Conservation (phyloP, 768 basidiomycete species). For the Hypholoma sublateritium region DNA sequence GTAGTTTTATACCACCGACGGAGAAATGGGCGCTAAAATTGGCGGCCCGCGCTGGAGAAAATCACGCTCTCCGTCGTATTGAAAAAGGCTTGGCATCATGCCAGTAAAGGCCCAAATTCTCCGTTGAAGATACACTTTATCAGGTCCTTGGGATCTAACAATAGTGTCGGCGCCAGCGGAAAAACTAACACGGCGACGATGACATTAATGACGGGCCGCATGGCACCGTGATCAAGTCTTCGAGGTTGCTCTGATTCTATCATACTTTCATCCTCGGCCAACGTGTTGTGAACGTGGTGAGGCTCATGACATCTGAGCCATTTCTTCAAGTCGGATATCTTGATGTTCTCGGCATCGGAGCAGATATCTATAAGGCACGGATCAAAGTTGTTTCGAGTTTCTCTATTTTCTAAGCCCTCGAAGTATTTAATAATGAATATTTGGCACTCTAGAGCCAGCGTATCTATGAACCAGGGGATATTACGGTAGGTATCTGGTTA, state of each 20-base stretch:
- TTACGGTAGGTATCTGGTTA: too few relatives aligned
- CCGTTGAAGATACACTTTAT: neutral
- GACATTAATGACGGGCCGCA: neutral
- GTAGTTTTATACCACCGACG: neutral
- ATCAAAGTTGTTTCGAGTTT: too few relatives aligned
- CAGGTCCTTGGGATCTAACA: neutral
- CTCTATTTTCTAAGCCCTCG: too few relatives aligned
- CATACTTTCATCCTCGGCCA: neutral
- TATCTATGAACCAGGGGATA: too few relatives aligned
- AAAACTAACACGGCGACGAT: neutral
- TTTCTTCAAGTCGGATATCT: neutral
- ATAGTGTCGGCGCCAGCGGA: neutral
- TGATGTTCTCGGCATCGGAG: too few relatives aligned
- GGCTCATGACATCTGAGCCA: neutral
- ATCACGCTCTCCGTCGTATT: neutral
- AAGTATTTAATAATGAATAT: too few relatives aligned
- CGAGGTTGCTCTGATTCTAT: neutral
- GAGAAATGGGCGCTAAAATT: conserved; percentile 6
- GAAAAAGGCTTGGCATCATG: neutral
- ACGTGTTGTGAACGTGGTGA: neutral
- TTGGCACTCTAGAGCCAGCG: too few relatives aligned
- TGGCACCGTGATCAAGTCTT: neutral
- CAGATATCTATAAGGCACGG: too few relatives aligned
- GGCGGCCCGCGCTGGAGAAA: neutral
- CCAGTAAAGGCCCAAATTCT: neutral